Evolutionary conservation across 2,329 filamentous ascomycete genomes (phyloP).

Genomic region (Ophiosphaerella herpotricha): DNA sequence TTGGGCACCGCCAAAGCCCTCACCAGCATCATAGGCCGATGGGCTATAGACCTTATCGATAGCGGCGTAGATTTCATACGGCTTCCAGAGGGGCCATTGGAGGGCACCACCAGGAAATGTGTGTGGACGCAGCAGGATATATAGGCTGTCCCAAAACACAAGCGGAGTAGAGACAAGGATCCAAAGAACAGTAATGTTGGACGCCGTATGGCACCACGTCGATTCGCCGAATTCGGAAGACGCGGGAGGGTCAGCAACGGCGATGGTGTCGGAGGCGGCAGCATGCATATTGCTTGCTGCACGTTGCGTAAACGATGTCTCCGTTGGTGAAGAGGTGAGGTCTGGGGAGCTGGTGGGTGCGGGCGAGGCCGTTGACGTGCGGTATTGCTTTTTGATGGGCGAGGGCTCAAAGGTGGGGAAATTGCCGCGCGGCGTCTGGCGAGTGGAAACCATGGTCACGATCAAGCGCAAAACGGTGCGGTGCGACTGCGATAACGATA

Average conservation of each 20-base stretch:
- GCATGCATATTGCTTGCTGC: conserved; percentile 22
- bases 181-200: conserved; percentile 69
- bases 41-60: conserved; percentile 84
- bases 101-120: conserved; percentile 78
- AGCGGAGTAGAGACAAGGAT: conserved; percentile 74
- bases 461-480: background rate
- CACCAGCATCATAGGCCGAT: conserved; percentile 66
- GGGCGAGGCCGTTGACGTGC: conserved; percentile 41
- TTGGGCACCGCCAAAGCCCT: conserved; percentile 81
- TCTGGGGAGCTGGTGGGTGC: conserved; percentile 27
- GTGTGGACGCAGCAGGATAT: conserved; percentile 78
- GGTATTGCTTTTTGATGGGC: conserved; percentile 42
- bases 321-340: conserved; percentile 20
- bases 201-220: conserved; percentile 64
- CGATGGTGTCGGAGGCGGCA: conserved; percentile 20
- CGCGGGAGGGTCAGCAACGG: conserved; percentile 18
- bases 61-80: conserved; percentile 79
- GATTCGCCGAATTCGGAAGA: conserved; percentile 24
- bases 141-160: conserved; percentile 79
- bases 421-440: conserved; percentile 41
- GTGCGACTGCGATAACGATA: background rate
- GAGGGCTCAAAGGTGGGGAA: conserved; percentile 44
- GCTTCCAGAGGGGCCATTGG: conserved; percentile 73
- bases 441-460: conserved; percentile 46
- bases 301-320: conserved; percentile 27